phyloP scores from a whole-genome alignment of 2,329 filamentous ascomycete species.

The Dactylellina parvicollis region DNA sequence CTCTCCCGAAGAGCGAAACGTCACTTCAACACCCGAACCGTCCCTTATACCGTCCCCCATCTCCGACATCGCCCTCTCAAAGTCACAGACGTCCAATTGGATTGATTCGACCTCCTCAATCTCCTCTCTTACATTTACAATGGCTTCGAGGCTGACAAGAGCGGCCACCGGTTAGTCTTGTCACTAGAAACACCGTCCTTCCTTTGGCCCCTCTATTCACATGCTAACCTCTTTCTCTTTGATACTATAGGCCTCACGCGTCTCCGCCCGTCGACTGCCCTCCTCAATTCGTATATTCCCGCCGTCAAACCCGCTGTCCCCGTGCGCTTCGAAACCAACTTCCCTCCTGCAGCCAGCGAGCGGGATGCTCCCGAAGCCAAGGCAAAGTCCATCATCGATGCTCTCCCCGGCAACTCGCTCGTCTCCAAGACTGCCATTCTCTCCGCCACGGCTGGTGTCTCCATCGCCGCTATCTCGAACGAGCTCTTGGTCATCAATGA shows the following conservation, averaged over 20 bases:
- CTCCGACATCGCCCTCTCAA: constrained; percentile 41
- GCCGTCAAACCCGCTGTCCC: constrained; percentile 76
- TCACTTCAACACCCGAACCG: constrained; percentile 54
- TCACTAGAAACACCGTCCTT: not conserved
- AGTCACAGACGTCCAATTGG: constrained; percentile 53
- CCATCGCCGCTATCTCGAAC: constrained; percentile 96
- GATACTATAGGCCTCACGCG: constrained; percentile 78
- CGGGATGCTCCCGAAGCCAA: constrained; percentile 93
- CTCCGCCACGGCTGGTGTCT: constrained; percentile 88
- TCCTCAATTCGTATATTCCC: constrained; percentile 79
- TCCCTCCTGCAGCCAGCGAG: constrained; percentile 71
- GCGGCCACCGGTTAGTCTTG: constrained; percentile 37
- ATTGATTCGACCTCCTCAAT: constrained; percentile 36
- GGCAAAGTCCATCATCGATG: constrained; percentile 92
- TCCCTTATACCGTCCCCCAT: constrained; percentile 21
- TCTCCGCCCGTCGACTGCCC: constrained; percentile 77
- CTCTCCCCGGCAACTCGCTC: constrained; percentile 89
- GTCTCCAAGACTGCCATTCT: constrained; percentile 97
- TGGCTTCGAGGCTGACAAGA: constrained; percentile 54
- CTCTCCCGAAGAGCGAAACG: constrained; percentile 50
- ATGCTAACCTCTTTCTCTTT: constrained; percentile 54
- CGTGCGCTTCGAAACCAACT: constrained; percentile 73
- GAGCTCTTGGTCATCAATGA: constrained; percentile 99
- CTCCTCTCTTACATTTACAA: constrained; percentile 34
- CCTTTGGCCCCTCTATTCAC: constrained; percentile 55